Conservation (phyloP, 495 filamentous ascomycete species). For the Penicillium silybi region DNA sequence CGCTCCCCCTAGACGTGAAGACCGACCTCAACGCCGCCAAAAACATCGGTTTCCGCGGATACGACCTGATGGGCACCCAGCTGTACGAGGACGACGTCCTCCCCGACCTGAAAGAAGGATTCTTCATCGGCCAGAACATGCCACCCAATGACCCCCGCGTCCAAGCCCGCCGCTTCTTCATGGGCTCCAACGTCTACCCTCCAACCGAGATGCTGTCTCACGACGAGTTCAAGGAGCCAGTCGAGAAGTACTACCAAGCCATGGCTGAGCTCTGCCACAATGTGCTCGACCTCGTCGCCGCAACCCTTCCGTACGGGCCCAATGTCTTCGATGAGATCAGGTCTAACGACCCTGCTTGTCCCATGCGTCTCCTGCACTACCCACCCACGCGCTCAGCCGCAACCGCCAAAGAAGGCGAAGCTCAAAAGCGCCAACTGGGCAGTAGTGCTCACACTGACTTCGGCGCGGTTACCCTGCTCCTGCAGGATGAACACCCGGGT, state of each 20-base stretch:
- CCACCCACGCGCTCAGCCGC: constrained; percentile 11
- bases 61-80: constrained; percentile 25
- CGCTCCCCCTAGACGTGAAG: constrained; percentile 27
- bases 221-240: constrained; percentile 14
- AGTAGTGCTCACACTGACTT: constrained; percentile 38
- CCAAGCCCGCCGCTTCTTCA: constrained; percentile 14
- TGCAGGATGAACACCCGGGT: constrained; percentile 30
- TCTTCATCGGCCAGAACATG: constrained; percentile 28
- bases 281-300: constrained; percentile 19
- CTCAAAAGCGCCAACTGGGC: constrained; percentile 21
- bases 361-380: constrained; percentile 35
- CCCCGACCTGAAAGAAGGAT: constrained; percentile 31
- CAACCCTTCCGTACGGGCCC: constrained; percentile 20
- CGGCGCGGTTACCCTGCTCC: constrained; percentile 34
- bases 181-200: constrained; percentile 29
- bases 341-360: constrained; percentile 15
- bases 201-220: constrained; percentile 5
- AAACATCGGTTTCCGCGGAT: constrained; percentile 26
- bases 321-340: constrained; percentile 28
- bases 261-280: constrained; percentile 6
- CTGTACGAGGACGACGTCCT: constrained; percentile 18
- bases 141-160: constrained; percentile 25
- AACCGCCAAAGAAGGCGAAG: background rate
- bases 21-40: constrained; percentile 14
- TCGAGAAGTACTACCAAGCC: constrained; percentile 18